Evolutionary conservation across 1,284 basidiomycete genomes (phyloP).

Genomic region (Cutaneotrichosporon sp.): DNA sequence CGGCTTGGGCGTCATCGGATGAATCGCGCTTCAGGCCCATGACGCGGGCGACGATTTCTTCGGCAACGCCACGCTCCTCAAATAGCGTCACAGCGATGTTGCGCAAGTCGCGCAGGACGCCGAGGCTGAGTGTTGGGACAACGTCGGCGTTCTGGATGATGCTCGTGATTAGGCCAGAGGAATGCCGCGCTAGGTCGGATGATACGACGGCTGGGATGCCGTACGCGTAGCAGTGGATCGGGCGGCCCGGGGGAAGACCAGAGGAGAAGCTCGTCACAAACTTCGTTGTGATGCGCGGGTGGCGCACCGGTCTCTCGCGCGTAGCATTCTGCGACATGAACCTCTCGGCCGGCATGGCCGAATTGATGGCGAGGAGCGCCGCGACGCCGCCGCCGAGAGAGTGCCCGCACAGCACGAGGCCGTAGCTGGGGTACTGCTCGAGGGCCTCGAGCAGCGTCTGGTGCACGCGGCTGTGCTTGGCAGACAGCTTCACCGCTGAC

Average conservation of each 20-base stretch:
- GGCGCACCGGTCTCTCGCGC: constrained; percentile 26
- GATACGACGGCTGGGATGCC: constrained; percentile 55
- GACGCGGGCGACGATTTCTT: constrained; percentile 57
- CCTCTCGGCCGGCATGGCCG: constrained; percentile 39
- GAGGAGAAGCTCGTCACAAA: constrained; percentile 55
- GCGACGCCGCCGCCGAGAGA: constrained; percentile 58
- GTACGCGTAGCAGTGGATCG: constrained; percentile 56
- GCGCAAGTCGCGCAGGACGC: constrained; percentile 56
- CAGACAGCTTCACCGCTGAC: constrained; percentile 53
- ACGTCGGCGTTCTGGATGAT: constrained; percentile 53
- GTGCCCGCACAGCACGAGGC: constrained; percentile 56
- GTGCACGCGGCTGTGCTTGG: constrained; percentile 53
- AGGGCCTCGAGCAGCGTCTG: constrained; percentile 54
- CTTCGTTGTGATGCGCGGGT: constrained; percentile 52
- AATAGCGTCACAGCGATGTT: constrained; percentile 54
- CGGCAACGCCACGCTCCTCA: constrained; percentile 53
- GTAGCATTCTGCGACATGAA: constrained; percentile 40
- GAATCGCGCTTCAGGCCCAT: constrained; percentile 41
- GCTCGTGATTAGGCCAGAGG: constrained; percentile 55
- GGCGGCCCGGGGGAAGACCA: constrained; percentile 56
- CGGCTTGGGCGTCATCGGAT: constrained; percentile 26
- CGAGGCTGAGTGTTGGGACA: constrained; percentile 53
- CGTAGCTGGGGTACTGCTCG: constrained; percentile 53
- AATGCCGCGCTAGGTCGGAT: constrained; percentile 54
- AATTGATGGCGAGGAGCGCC: constrained; percentile 49